Conservation (phyloP, 2,329 filamentous ascomycete genomes). For the Alternaria viburni region DNA sequence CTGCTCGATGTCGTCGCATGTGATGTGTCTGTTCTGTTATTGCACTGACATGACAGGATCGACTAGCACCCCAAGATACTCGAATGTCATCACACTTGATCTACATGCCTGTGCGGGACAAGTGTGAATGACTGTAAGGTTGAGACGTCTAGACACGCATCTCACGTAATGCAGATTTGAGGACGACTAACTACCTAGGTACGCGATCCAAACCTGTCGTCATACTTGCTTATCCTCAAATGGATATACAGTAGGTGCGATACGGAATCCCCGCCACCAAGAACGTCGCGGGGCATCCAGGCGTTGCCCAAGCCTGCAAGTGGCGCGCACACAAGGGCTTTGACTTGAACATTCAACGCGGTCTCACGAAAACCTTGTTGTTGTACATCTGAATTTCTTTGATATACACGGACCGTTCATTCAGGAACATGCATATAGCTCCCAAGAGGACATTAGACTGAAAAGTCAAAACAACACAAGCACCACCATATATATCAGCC, state of each 20-base stretch:
- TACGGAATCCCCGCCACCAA: background rate
- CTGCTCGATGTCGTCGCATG: slow-evolving; percentile 22
- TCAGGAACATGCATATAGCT: background rate
- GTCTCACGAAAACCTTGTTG: background rate
- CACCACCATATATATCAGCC: background rate
- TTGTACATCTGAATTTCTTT: background rate
- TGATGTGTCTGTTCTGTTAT: slow-evolving; percentile 25
- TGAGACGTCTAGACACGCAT: background rate
- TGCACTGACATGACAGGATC: slow-evolving; percentile 1
- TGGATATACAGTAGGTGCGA: background rate
- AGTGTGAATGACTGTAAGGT: background rate
- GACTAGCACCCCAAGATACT: background rate
- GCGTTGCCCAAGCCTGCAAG: background rate
- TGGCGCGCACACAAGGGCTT: background rate
- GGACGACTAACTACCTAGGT: background rate
- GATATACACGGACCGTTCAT: background rate
- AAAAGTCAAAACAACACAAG: background rate
- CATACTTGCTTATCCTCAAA: background rate
- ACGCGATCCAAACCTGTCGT: background rate
- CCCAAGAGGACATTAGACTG: background rate
- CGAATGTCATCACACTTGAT: slow-evolving; percentile 1
- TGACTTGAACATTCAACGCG: background rate
- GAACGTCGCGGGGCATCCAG: background rate
- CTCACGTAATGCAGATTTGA: background rate
- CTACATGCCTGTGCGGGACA: background rate